Conservation (phyloP, 1,284 basidiomycete species). For the Microbotryum scabiosae region DNA sequence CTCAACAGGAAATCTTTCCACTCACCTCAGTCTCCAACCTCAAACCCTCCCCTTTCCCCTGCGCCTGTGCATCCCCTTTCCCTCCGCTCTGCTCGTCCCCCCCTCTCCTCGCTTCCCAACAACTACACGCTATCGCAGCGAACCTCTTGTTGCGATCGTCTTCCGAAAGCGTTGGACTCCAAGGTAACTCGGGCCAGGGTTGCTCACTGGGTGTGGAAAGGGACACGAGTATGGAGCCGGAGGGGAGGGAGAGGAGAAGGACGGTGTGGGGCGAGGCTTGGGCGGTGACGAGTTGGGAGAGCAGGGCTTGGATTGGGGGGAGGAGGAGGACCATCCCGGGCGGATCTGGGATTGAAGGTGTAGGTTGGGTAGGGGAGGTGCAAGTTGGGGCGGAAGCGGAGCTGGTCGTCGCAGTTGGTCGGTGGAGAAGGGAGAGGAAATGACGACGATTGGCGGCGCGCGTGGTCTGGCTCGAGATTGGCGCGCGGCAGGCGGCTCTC, state of each 20-base stretch:
- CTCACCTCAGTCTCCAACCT: conserved; percentile 24
- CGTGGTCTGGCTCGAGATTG: no score
- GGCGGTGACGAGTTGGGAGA: conserved; percentile 9
- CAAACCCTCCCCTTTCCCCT: conserved; percentile 7
- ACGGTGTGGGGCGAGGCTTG: conserved; percentile 19
- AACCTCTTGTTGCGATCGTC: conserved; percentile 14
- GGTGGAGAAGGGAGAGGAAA: no score
- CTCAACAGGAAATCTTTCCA: neutral
- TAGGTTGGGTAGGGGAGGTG: no score
- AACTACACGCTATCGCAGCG: conserved; percentile 16
- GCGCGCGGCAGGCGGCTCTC: no score
- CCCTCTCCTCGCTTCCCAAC: conserved; percentile 4
- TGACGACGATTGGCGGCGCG: no score
- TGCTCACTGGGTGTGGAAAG: neutral
- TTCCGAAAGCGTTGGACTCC: neutral
- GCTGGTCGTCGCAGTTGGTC: no score
- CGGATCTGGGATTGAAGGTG: no score
- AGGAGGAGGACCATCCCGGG: conserved; percentile 6
- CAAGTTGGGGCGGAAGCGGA: no score
- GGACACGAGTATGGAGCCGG: conserved; percentile 14
- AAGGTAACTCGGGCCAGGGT: no score
- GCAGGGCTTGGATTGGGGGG: conserved; percentile 7
- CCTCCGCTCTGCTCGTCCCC: neutral
- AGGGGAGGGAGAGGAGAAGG: conserved; percentile 10
- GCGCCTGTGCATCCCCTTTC: neutral